Conservation (phyloP, 306 rosid genomes). For the Purshia tridentata region DNA sequence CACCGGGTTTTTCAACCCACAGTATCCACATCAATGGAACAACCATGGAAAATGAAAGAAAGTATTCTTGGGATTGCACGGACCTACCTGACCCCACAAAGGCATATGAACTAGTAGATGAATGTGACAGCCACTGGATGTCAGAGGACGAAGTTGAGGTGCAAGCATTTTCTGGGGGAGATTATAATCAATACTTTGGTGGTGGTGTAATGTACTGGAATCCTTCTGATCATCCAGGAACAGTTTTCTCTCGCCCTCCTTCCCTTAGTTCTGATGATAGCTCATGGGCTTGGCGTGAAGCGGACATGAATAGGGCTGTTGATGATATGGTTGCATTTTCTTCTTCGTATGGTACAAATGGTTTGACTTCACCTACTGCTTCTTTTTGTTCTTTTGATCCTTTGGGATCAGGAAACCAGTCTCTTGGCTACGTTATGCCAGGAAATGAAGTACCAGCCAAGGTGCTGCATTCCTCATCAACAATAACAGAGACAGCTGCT, state of each 20-base stretch:
- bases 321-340: conserved; percentile 99
- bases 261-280: conserved; percentile 98
- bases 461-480: conserved; percentile 64
- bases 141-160: conserved; percentile 93
- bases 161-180: conserved; percentile 82
- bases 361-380: conserved; percentile 90
- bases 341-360: conserved; percentile 83
- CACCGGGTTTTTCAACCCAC: conserved; percentile 60
- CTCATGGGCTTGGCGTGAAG: conserved; percentile 94
- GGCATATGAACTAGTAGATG: conserved; percentile 66
- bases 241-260: conserved; percentile 92
- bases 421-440: conserved; percentile 73
- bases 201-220: conserved; percentile 97
- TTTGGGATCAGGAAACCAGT: conserved; percentile 65
- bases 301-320: conserved; percentile 89
- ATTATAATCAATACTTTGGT: conserved; percentile 92
- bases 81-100: conserved; percentile 63
- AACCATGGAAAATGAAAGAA: conserved; percentile 56
- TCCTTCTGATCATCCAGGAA: conserved; percentile 77
- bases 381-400: conserved; percentile 83
- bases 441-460: conserved; percentile 76
- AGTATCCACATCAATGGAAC: conserved; percentile 50
- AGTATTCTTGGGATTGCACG: conserved; percentile 62
- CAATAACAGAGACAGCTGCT: conserved; percentile 54
- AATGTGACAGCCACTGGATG: conserved; percentile 78